Percentiles rank a stretch among this genome's conserved stretches.
Evolutionary conservation across 768 basidiomycete species (phyloP).

Genomic region (Pleurotus citrinopileatus): DNA sequence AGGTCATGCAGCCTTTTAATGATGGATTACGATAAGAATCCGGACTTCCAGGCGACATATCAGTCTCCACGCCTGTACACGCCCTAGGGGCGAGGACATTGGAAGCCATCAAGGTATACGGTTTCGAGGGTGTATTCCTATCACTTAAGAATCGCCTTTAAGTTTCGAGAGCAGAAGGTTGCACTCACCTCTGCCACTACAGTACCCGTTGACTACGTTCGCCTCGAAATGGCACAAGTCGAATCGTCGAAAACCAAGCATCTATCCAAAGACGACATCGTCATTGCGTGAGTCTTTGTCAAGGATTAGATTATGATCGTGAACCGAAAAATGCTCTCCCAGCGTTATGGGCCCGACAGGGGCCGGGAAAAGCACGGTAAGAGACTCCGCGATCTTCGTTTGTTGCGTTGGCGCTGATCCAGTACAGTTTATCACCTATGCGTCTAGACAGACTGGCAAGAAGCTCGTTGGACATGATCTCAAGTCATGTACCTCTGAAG

Average conservation of each 20-base stretch:
- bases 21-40: conserved; percentile 6
- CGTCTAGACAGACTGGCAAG: neutral
- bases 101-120: neutral
- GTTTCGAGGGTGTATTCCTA: too few relatives aligned
- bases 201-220: neutral
- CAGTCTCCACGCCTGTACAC: neutral
- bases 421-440: conserved; percentile 12
- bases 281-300: conserved; percentile 8
- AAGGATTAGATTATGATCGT: neutral
- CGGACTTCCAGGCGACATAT: neutral
- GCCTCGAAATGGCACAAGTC: neutral
- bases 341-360: conserved; percentile 12
- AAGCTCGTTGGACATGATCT: conserved; percentile 9
- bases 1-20: neutral
- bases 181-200: neutral
- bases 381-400: neutral
- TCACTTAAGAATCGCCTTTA: too few relatives aligned
- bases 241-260: neutral
- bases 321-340: neutral
- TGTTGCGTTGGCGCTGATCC: neutral
- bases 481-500: conserved; percentile 9
- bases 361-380: conserved; percentile 11
- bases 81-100: neutral
- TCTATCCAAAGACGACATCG: neutral
- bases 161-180: too few relatives aligned